phyloP scores from a whole-genome alignment of 1,139 yeast species.

The Taiozyma onychis region DNA sequence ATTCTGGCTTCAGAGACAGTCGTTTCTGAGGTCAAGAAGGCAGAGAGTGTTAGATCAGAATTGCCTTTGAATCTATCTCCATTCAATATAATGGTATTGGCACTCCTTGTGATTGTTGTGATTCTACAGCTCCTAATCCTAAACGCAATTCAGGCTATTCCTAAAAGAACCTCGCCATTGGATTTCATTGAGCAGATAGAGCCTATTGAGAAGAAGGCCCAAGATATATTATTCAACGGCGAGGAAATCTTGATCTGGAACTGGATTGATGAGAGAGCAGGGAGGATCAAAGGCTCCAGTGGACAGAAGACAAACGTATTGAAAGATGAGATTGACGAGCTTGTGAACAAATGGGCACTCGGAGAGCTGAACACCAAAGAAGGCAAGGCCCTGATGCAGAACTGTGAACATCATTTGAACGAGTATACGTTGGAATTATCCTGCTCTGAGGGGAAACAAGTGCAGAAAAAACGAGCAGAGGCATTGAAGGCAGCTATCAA shows the following conservation, averaged over 20 bases:
- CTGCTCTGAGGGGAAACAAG: background rate
- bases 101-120: conserved; percentile 7
- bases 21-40: background rate
- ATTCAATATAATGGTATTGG: conserved; percentile 10
- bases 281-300: conserved; percentile 8
- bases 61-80: background rate
- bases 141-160: conserved; percentile 1
- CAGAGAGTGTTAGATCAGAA: background rate
- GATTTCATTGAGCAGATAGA: background rate
- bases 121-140: conserved; percentile 12
- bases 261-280: conserved; percentile 24
- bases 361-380: conserved; percentile 15
- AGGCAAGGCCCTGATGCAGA: conserved; percentile 8
- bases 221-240: conserved; percentile 15
- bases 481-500: conserved; percentile 14
- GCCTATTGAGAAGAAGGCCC: conserved; percentile 2
- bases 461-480: conserved; percentile 7
- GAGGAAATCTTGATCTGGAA: conserved; percentile 21
- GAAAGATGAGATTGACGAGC: conserved; percentile 17
- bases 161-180: background rate
- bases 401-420: conserved; percentile 14
- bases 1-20: background rate
- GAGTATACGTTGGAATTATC: conserved; percentile 9
- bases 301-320: conserved; percentile 8
- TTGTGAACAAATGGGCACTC: conserved; percentile 17